Evolutionary conservation across 2,329 filamentous ascomycete species (phyloP), one percentile per base, ranked within the genome.

Genomic region (Magnaporthales sp.): DNA sequence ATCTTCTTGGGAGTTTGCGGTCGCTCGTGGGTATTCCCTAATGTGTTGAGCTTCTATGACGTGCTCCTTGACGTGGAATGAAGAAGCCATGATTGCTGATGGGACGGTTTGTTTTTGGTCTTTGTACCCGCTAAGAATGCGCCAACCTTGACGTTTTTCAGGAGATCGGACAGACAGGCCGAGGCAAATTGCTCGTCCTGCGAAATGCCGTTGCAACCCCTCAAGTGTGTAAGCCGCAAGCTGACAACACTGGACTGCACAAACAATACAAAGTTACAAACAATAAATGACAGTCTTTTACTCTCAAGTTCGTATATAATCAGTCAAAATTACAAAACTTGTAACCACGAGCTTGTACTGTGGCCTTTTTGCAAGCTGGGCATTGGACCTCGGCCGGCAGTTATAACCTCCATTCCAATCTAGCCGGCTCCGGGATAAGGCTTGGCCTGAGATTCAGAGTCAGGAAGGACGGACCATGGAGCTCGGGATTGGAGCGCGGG

Each of bases 21-120:
- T 92, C 13, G 90, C 91, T 66, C 86, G 85, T 7, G 91, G 83
- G 74, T 92, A 96, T 74, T 96, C 91, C 69, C 93, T 85, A 69
- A 97, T 90, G 77, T 97, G 91, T 70, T 92, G 86, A 70, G 86
- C 87, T 66, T 87, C 84, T 70, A 96, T 77, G 60, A 84, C 81
- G 79, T 97, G 93, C 75, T 95, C 89, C 70, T 86, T 84, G 71
- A 96, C 80, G 70, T 84, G 79, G 78, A 91, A 92, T 67, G 77
- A 72, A 65, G 76, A 77, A 1, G 78, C 71, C 73, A 78, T 78
- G 58, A 24, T 27, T 29, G 26, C 56, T 60, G 56, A 24, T 8
- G 22, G n/a, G n/a, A 27, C 1, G 22, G 56, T 19, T 29, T 13
- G 56, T 27, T n/a, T 58, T 58, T 26, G 24, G n/a, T n/a, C 6